phyloP scores from a whole-genome alignment of 495 filamentous ascomycete genomes.

The Penicillium taxi region DNA sequence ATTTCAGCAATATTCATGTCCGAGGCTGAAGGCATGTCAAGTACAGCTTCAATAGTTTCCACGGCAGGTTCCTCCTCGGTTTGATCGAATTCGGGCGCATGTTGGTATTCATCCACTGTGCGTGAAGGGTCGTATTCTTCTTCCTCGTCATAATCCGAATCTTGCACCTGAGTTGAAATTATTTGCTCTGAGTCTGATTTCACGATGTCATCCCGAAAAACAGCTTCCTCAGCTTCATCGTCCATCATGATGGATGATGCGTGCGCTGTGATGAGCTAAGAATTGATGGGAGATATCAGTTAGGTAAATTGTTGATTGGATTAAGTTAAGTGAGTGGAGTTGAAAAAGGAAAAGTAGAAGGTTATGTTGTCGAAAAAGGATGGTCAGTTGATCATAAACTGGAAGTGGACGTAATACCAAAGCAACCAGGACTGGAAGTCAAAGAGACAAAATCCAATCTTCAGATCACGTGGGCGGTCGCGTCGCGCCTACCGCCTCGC shows the following conservation, averaged over 20 bases:
- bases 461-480: too few relatives aligned
- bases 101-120: conserved; percentile 39
- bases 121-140: conserved; percentile 50
- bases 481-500: too few relatives aligned
- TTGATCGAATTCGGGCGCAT: conserved; percentile 16
- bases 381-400: too few relatives aligned
- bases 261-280: conserved; percentile 5
- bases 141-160: conserved; percentile 44
- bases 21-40: conserved; percentile 16
- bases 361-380: too few relatives aligned
- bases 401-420: too few relatives aligned
- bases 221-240: conserved; percentile 54
- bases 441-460: too few relatives aligned
- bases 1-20: conserved; percentile 24
- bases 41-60: conserved; percentile 7
- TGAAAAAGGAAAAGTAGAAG: too few relatives aligned
- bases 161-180: conserved; percentile 36
- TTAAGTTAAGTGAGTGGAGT: too few relatives aligned
- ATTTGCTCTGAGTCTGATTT: conserved; percentile 35
- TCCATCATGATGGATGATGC: conserved; percentile 44
- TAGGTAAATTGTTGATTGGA: too few relatives aligned
- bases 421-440: too few relatives aligned
- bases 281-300: too few relatives aligned
- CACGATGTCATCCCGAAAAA: conserved; percentile 50
- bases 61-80: conserved; percentile 14